Percentiles rank a stretch among this genome's conserved stretches.
phyloP scores from a whole-genome alignment of 345 rosid species.

The Boechera stricta region DNA sequence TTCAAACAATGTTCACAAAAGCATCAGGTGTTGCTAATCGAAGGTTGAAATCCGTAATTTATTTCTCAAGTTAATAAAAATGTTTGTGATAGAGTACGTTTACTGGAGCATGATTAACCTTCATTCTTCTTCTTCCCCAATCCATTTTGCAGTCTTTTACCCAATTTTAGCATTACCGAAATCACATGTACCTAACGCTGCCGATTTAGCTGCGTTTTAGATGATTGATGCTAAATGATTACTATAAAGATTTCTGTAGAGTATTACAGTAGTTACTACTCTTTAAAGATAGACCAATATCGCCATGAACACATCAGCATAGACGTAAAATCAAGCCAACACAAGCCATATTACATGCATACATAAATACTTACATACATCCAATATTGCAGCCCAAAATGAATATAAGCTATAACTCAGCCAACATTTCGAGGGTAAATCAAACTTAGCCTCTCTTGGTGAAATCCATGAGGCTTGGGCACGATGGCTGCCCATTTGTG shows the following conservation, averaged over 20 bases:
- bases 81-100: background rate
- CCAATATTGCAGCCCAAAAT: conserved; percentile 21
- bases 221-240: background rate
- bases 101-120: background rate
- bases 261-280: conserved; percentile 21
- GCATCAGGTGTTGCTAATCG: background rate
- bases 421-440: background rate
- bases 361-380: conserved; percentile 34
- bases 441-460: conserved; percentile 48
- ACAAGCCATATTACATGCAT: conserved; percentile 30
- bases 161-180: background rate
- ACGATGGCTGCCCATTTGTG: conserved; percentile 49
- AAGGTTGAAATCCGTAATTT: background rate
- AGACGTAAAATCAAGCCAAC: conserved; percentile 26
- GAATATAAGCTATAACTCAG: conserved; percentile 29
- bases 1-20: background rate
- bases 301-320: conserved; percentile 23
- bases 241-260: background rate
- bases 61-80: background rate
- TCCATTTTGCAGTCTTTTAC: background rate
- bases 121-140: too few relatives aligned
- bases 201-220: background rate
- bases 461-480: conserved; percentile 56
- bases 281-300: background rate
- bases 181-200: background rate